A percentile compares a stretch with the other conserved stretches of the same genome.
Conservation (phyloP, 2,329 filamentous ascomycete species). For the Aspergillus pseudoviridinutans region DNA sequence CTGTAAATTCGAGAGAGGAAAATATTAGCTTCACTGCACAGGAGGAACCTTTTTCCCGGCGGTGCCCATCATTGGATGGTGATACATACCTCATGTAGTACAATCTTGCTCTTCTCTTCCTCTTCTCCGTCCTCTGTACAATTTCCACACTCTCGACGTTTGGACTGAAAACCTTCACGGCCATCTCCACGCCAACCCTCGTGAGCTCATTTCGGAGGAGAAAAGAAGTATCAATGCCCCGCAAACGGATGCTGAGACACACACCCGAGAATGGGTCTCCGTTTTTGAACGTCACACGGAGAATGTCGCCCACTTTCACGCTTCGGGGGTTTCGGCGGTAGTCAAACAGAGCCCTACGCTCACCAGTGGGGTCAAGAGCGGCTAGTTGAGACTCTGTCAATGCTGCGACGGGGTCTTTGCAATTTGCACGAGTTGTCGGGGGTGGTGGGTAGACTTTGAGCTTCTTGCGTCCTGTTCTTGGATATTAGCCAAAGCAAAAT, state of each 20-base stretch:
- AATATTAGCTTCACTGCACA: slow-evolving; percentile 9
- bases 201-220: slow-evolving; percentile 82
- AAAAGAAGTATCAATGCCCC: slow-evolving; percentile 86
- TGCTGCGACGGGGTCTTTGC: slow-evolving; percentile 61
- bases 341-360: slow-evolving; percentile 76
- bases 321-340: slow-evolving; percentile 68
- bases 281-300: slow-evolving; percentile 80
- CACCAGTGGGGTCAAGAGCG: slow-evolving; percentile 77
- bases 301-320: slow-evolving; percentile 80
- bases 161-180: slow-evolving; percentile 91
- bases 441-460: slow-evolving; percentile 53
- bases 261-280: slow-evolving; percentile 89
- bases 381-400: slow-evolving; percentile 67
- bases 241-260: slow-evolving; percentile 77
- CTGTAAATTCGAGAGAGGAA: slow-evolving; percentile 22
- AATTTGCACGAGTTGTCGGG: slow-evolving; percentile 30
- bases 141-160: slow-evolving; percentile 89
- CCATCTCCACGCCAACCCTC: slow-evolving; percentile 90
- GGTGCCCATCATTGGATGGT: not conserved
- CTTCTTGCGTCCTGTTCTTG: slow-evolving; percentile 40
- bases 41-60: not conserved
- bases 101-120: slow-evolving; percentile 79
- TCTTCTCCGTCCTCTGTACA: slow-evolving; percentile 78
- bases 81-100: slow-evolving; percentile 72
- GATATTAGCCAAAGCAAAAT: not conserved